Conservation (phyloP, 139 green algal genomes). For the Marvania coccoides region DNA sequence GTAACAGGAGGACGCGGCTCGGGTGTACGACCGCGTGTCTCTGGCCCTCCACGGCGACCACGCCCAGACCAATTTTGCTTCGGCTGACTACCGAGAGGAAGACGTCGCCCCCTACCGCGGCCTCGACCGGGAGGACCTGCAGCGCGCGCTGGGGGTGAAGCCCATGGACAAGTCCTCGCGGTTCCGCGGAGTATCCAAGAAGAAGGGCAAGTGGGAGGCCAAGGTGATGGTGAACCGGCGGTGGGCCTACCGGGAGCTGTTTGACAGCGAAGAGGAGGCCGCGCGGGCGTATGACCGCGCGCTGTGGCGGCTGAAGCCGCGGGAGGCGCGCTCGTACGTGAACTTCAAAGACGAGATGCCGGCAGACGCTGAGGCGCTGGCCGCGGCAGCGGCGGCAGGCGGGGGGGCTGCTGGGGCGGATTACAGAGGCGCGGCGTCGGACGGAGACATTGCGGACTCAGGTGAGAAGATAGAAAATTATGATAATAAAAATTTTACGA, state of each 20-base stretch:
- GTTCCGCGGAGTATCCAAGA: constrained; percentile 60
- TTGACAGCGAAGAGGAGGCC: constrained; percentile 52
- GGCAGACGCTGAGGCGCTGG: constrained; percentile 14
- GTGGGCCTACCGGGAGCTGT: constrained; percentile 67
- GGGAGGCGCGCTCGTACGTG: constrained; percentile 51
- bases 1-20: constrained; percentile 65
- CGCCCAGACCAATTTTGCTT: constrained; percentile 61
- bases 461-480: too few relatives aligned
- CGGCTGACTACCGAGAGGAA: constrained; percentile 30
- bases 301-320: constrained; percentile 62
- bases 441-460: constrained; percentile 1
- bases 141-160: constrained; percentile 66
- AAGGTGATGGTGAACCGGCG: constrained; percentile 76
- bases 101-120: constrained; percentile 24
- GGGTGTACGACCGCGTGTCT: constrained; percentile 58
- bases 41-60: constrained; percentile 49
- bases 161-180: constrained; percentile 64
- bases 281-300: constrained; percentile 45
- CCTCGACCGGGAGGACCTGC: constrained; percentile 55
- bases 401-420: not conserved
- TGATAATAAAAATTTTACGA: too few relatives aligned
- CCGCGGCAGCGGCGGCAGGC: not conserved
- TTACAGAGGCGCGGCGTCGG: not conserved
- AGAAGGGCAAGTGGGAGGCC: constrained; percentile 72
- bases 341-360: constrained; percentile 62